A percentile compares a stretch with the other conserved stretches of the same genome.
These are phyloP conservation scores for Alternaria rosae DNA, from an alignment of 2,329 filamentous ascomycete species.

Conservation along the genomic window DNA sequence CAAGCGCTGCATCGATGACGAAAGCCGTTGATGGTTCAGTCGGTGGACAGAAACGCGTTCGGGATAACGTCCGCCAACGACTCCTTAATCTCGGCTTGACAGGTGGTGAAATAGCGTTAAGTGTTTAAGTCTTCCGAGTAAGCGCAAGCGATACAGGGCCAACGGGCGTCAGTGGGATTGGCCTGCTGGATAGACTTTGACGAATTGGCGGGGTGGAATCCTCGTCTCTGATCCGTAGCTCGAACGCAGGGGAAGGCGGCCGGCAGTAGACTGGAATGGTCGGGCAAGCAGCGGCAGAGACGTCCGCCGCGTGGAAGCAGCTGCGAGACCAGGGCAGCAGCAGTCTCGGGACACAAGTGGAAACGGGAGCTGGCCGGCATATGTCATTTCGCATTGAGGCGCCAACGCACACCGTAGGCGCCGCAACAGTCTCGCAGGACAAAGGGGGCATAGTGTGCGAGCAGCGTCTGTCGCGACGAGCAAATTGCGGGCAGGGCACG, in stretches of 20 bases:
- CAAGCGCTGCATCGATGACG: constrained; percentile 28
- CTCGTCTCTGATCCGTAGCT: constrained; percentile 32
- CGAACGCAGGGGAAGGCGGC: constrained; percentile 39
- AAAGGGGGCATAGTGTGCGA: constrained; percentile 26
- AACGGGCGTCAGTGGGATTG: constrained; percentile 46
- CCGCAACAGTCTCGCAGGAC: constrained; percentile 25
- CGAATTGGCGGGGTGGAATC: constrained; percentile 34
- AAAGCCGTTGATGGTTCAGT: constrained; percentile 23
- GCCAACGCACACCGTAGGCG: constrained; percentile 41
- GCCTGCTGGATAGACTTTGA: constrained; percentile 24
- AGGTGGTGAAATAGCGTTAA: constrained; percentile 26
- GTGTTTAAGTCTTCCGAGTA: constrained; percentile 31
- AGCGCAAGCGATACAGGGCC: constrained; percentile 42
- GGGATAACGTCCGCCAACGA: constrained; percentile 40
- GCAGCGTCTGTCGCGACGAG: constrained; percentile 15
- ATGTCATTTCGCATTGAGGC: constrained; percentile 42
- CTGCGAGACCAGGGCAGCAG: constrained; percentile 25
- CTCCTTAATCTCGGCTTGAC: constrained; percentile 51
- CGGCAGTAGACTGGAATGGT: constrained; percentile 29
- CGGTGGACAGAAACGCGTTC: constrained; percentile 20
- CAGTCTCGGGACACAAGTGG: constrained; percentile 25
- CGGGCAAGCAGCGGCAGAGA: constrained; percentile 25
- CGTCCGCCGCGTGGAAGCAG: constrained; percentile 27
- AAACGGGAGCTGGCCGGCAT: constrained; percentile 27
- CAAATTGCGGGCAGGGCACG: constrained; percentile 36